Percentiles rank a stretch among this genome's conserved stretches.
Conservation (phyloP, 148 eudicot species). For the Diospyros lotus region DNA sequence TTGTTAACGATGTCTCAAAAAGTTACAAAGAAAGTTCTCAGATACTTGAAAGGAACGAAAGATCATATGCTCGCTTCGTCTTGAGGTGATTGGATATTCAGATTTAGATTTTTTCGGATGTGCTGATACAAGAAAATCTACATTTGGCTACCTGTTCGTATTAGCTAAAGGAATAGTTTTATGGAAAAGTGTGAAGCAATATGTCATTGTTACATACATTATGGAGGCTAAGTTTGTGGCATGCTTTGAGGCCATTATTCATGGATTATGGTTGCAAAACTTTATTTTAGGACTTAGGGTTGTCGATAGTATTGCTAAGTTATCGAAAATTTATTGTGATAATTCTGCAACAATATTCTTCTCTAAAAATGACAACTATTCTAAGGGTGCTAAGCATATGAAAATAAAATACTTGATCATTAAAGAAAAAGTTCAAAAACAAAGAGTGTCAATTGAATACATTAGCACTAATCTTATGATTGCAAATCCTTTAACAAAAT, state of each 20-base stretch:
- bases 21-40: too few species aligned
- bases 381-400: not conserved
- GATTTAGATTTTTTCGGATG: not conserved
- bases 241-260: too few species aligned
- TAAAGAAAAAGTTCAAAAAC: not conserved
- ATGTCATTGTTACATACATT: not conserved
- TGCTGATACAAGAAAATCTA: not conserved
- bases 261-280: not conserved
- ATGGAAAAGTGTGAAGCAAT: not conserved
- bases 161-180: not conserved
- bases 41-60: not conserved
- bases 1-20: too few species aligned
- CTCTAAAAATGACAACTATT: not conserved
- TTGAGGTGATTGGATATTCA: too few species aligned
- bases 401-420: not conserved
- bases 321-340: not conserved
- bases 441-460: not conserved
- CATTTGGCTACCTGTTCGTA: constrained; percentile 3
- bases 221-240: not conserved
- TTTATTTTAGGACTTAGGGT: not conserved
- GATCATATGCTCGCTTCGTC: too few species aligned
- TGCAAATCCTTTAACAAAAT: not conserved
- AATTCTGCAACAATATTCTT: not conserved
- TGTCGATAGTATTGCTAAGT: not conserved
- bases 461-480: not conserved